Conservation (phyloP, 2,329 filamentous ascomycete species). For the Lachnellula cervina region DNA sequence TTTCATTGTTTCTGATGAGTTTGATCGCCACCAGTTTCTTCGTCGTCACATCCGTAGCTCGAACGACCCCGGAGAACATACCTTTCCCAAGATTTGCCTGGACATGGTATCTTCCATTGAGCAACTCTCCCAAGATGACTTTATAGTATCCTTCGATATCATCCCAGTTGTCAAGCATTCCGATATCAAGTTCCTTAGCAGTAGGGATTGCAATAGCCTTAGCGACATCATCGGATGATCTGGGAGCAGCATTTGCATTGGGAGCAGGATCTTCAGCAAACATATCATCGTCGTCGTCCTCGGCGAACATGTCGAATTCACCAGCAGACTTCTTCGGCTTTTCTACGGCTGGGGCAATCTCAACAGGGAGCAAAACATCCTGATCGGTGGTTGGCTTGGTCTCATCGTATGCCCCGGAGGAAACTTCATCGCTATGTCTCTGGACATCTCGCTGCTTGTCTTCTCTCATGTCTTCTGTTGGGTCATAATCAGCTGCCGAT, state of each 20-base stretch:
- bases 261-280: slow-evolving; percentile 50
- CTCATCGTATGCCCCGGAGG: slow-evolving; percentile 54
- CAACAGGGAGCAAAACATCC: slow-evolving; percentile 40
- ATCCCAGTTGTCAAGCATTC: slow-evolving; percentile 86
- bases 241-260: slow-evolving; percentile 31
- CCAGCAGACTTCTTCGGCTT: slow-evolving; percentile 47
- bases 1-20: slow-evolving; percentile 95
- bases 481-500: slow-evolving; percentile 91
- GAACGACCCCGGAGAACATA: slow-evolving; percentile 95
- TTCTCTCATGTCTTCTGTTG: slow-evolving; percentile 81
- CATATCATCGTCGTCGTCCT: slow-evolving; percentile 65
- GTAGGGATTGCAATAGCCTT: slow-evolving; percentile 40
- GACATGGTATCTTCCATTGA: slow-evolving; percentile 85
- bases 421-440: slow-evolving; percentile 53
- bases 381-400: slow-evolving; percentile 49
- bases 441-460: slow-evolving; percentile 68
- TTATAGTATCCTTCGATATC: slow-evolving; percentile 97
- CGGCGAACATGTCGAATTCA: slow-evolving; percentile 85
- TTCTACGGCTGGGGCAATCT: slow-evolving; percentile 32
- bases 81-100: slow-evolving; percentile 84
- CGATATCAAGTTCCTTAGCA: slow-evolving; percentile 59
- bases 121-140: slow-evolving; percentile 82
- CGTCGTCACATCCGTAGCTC: slow-evolving; percentile 72
- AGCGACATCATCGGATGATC: slow-evolving; percentile 40
- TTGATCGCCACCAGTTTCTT: slow-evolving; percentile 88